These are phyloP conservation scores for Trichoderma sp. DNA, from an alignment of 2,329 filamentous ascomycete species.

Conservation along the genomic window DNA sequence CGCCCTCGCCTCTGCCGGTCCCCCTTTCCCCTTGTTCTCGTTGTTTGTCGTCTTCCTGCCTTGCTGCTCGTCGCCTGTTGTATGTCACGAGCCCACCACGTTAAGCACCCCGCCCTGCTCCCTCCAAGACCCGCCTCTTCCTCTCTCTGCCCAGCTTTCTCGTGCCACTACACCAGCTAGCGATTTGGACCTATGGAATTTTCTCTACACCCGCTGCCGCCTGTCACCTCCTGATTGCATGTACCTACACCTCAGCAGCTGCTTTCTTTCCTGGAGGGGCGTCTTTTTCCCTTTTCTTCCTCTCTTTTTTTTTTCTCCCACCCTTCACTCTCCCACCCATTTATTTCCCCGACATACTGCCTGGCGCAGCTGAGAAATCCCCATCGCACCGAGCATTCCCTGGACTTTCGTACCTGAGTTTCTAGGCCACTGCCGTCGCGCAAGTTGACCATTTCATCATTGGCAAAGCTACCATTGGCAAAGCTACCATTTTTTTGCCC, in stretches of 20 bases:
- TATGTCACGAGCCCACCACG: conserved; percentile 22
- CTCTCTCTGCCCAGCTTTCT: conserved; percentile 18
- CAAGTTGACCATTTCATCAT: conserved; percentile 4
- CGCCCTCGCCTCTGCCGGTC: neutral
- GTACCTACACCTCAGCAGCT: conserved; percentile 25
- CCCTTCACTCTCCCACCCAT: conserved; percentile 8
- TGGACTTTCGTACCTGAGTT: neutral
- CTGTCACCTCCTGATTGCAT: conserved; percentile 24
- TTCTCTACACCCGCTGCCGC: conserved; percentile 17
- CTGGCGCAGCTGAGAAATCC: conserved; percentile 27
- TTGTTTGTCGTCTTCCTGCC: conserved; percentile 7
- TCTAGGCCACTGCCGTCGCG: conserved; percentile 10
- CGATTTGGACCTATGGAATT: conserved; percentile 20
- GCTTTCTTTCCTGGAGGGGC: conserved; percentile 19
- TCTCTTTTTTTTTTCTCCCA: neutral
- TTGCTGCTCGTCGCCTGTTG: conserved; percentile 21
- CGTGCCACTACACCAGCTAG: conserved; percentile 20
- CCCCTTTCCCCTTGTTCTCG: neutral
- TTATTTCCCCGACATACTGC: conserved; percentile 25
- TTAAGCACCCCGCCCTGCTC: conserved; percentile 22
- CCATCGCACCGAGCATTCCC: neutral
- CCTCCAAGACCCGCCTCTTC: conserved; percentile 21
- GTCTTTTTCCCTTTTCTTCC: neutral
- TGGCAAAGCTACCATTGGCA: conserved; percentile 16
- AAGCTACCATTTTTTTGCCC: conserved; percentile 17